Evolutionary conservation across 2,329 filamentous ascomycete species (phyloP).

Genomic region (Stachybotrys echinatus): DNA sequence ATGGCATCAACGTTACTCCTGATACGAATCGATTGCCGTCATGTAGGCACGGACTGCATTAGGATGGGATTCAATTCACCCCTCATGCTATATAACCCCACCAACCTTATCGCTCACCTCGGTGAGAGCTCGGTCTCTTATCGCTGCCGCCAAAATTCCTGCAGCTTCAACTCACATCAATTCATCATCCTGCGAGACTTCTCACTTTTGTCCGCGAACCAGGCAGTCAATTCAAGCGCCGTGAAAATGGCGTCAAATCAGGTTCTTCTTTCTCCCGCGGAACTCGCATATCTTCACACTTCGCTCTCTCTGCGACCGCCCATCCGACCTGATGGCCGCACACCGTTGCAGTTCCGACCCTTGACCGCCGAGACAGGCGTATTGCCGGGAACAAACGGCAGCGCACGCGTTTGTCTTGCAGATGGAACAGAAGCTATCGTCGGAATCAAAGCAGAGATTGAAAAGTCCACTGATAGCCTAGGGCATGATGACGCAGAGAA

Average conservation of each 20-base stretch:
- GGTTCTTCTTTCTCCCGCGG: slow-evolving; percentile 83
- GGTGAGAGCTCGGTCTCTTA: slow-evolving; percentile 17
- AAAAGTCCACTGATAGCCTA: slow-evolving; percentile 51
- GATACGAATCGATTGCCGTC: too few species aligned
- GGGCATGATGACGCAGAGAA: slow-evolving; percentile 21
- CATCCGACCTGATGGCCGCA: slow-evolving; percentile 82
- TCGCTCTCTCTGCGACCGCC: slow-evolving; percentile 78
- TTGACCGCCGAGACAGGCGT: slow-evolving; percentile 87
- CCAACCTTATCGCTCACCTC: slow-evolving; percentile 26
- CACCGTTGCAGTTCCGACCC: slow-evolving; percentile 81
- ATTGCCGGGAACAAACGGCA: slow-evolving; percentile 84
- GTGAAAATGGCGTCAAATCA: slow-evolving; percentile 58
- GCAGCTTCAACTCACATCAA: slow-evolving; percentile 8
- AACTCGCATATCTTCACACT: slow-evolving; percentile 90
- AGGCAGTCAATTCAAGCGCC: too few species aligned
- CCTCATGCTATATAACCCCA: slow-evolving; percentile 8
- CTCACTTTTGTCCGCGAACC: background rate
- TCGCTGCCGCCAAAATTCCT: slow-evolving; percentile 16
- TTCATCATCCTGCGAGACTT: background rate
- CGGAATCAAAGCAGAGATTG: slow-evolving; percentile 91
- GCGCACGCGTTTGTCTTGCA: slow-evolving; percentile 86
- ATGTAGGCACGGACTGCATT: too few species aligned
- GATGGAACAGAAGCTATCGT: slow-evolving; percentile 96
- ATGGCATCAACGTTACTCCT: too few species aligned
- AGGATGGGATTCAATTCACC: background rate